A percentile compares a stretch with the other conserved stretches of the same genome.
Conservation (phyloP, 768 basidiomycete genomes). For the Krasilnikovozyma curviuscula region DNA sequence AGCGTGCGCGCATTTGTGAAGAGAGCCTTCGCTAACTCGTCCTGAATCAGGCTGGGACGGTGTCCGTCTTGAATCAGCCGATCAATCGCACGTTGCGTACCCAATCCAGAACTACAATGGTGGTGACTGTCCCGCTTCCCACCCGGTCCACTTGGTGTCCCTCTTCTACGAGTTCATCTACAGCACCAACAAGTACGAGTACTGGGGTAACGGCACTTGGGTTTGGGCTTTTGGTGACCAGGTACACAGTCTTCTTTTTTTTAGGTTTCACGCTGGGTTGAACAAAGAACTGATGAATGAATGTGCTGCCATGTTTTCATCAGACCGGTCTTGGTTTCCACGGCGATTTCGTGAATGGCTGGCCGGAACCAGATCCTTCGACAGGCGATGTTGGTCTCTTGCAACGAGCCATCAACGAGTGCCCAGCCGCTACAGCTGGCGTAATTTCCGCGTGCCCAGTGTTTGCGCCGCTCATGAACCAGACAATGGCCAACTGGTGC, state of each 20-base stretch:
- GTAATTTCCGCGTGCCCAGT: no score
- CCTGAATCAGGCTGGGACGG: conserved; percentile 26
- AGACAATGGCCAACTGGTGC: no score
- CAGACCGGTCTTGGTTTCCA: conserved; percentile 22
- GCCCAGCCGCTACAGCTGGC: no score
- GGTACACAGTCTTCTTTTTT: conserved; percentile 13
- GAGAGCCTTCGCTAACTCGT: conserved; percentile 6
- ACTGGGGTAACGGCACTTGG: conserved; percentile 16
- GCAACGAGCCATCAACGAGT: no score
- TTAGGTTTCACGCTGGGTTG: conserved; percentile 14
- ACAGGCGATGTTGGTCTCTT: conserved; percentile 25
- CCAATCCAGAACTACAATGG: conserved; percentile 4
- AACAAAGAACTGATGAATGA: conserved; percentile 21
- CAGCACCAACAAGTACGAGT: conserved; percentile 20
- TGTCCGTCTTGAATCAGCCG: conserved; percentile 25
- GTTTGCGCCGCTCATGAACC: no score
- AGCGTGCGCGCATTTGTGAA: no score
- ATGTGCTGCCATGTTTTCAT: background rate
- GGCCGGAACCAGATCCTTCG: conserved; percentile 27
- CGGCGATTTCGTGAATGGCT: conserved; percentile 26
- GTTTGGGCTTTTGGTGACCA: conserved; percentile 20
- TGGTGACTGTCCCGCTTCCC: conserved; percentile 20
- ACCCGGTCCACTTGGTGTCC: conserved; percentile 25
- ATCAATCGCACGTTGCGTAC: conserved; percentile 29
- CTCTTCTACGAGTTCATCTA: conserved; percentile 29